phyloP scores from a whole-genome alignment of 352 stramenopile species.

The Phytophthora colocasiae region DNA sequence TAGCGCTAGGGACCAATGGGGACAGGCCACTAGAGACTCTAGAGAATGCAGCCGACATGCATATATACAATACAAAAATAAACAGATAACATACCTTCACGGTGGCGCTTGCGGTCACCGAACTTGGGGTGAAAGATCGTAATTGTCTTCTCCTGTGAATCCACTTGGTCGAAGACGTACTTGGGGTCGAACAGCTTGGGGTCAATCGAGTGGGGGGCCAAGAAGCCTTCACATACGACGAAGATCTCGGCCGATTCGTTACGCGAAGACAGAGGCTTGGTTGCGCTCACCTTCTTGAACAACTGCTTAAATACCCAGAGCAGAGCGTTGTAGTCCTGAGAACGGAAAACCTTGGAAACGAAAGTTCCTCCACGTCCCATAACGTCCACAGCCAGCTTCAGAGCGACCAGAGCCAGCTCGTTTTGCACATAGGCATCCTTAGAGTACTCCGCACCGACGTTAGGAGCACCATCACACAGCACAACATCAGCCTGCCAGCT shows the following conservation, averaged over 20 bases:
- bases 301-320: slow-evolving; percentile 99
- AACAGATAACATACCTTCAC: slow-evolving; percentile 79
- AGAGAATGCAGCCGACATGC: slow-evolving; percentile 84
- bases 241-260: slow-evolving; percentile 99
- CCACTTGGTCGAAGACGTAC: slow-evolving; percentile 97
- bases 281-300: slow-evolving; percentile 97
- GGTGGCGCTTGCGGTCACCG: slow-evolving; percentile 93
- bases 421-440: slow-evolving; percentile 99
- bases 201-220: slow-evolving; percentile 97
- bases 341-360: slow-evolving; percentile 98
- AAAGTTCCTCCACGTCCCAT: slow-evolving; percentile 95
- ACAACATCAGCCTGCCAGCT: slow-evolving; percentile 97
- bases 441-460: slow-evolving; percentile 98
- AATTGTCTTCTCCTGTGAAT: slow-evolving; percentile 87
- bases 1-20: slow-evolving; percentile 87
- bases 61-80: slow-evolving; percentile 28
- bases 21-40: slow-evolving; percentile 88
- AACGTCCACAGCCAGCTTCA: slow-evolving; percentile 98
- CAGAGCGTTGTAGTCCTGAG: slow-evolving; percentile 98
- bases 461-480: slow-evolving; percentile 99
- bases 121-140: slow-evolving; percentile 99
- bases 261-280: slow-evolving; percentile 98
- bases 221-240: slow-evolving; percentile 97
- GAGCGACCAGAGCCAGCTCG: slow-evolving; percentile 95
- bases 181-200: slow-evolving; percentile 97